Conservation (phyloP, 306 rosid genomes). For the Acmispon strigosus region DNA sequence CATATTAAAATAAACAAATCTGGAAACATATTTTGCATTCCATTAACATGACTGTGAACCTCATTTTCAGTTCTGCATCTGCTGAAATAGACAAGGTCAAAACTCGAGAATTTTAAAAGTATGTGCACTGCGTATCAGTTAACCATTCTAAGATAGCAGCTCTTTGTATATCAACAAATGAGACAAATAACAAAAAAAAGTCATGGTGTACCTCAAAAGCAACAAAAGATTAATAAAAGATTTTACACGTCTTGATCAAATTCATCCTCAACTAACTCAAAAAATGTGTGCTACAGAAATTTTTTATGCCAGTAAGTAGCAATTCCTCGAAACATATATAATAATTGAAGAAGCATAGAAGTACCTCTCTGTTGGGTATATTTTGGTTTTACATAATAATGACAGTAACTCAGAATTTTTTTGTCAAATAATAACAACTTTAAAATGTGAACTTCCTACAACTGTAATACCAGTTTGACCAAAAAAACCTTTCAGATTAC, state of each 20-base stretch:
- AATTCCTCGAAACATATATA: background rate
- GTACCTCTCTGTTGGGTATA: background rate
- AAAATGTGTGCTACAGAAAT: background rate
- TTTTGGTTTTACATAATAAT: background rate
- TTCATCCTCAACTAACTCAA: background rate
- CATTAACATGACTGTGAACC: background rate
- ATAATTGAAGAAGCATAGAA: background rate
- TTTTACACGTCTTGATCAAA: background rate
- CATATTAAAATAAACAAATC: slow-evolving; percentile 13
- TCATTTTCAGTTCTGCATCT: slow-evolving; percentile 15
- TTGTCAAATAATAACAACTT: background rate
- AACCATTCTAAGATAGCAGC: slow-evolving; percentile 5
- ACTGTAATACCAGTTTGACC: slow-evolving; percentile 22
- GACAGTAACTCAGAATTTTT: background rate
- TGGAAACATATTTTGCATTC: slow-evolving; percentile 4
- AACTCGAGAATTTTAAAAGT: background rate
- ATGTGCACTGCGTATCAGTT: background rate
- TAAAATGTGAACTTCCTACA: background rate
- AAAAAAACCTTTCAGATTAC: slow-evolving; percentile 14
- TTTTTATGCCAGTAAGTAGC: background rate
- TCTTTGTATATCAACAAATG: background rate
- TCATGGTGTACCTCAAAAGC: background rate
- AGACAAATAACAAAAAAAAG: background rate
- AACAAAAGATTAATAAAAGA: background rate
- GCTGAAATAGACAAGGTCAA: background rate